Conservation (phyloP, 441 rosid species). For the Corymbia citriodora region DNA sequence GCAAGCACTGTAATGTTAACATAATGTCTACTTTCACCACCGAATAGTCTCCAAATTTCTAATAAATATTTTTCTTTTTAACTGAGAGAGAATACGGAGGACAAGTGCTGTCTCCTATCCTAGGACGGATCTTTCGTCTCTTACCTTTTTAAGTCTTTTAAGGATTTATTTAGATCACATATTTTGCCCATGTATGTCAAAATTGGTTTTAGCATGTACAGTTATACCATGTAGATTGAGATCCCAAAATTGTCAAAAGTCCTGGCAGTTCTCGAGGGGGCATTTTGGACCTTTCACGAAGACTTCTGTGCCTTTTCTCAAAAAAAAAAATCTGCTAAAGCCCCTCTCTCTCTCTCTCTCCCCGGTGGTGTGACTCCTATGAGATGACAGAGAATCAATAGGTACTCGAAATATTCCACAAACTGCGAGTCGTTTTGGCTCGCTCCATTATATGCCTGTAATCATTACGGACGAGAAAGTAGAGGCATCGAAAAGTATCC, state of each 20-base stretch:
- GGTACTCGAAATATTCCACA: neutral
- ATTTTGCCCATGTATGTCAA: neutral
- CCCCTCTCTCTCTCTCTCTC: neutral
- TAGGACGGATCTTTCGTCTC: too few relatives aligned
- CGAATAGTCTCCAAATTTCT: too few relatives aligned
- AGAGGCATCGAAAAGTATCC: neutral
- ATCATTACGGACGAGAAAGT: slow-evolving; percentile 6
- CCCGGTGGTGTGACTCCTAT: neutral
- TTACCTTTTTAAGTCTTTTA: neutral
- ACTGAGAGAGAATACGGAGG: too few relatives aligned
- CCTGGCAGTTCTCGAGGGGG: neutral
- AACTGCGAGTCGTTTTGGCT: neutral
- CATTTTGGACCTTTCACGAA: neutral
- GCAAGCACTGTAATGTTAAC: too few relatives aligned
- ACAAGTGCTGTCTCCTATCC: too few relatives aligned
- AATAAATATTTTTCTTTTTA: too few relatives aligned
- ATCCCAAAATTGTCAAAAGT: neutral
- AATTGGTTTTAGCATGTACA: neutral
- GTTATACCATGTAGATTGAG: neutral
- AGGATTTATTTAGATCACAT: neutral
- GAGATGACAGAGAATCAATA: neutral
- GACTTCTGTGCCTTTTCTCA: neutral
- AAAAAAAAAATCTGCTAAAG: neutral
- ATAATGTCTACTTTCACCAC: too few relatives aligned
- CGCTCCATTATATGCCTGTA: neutral